Evolutionary conservation across 495 filamentous ascomycete genomes (phyloP).

Genomic region (Annulohypoxylon nitens): DNA sequence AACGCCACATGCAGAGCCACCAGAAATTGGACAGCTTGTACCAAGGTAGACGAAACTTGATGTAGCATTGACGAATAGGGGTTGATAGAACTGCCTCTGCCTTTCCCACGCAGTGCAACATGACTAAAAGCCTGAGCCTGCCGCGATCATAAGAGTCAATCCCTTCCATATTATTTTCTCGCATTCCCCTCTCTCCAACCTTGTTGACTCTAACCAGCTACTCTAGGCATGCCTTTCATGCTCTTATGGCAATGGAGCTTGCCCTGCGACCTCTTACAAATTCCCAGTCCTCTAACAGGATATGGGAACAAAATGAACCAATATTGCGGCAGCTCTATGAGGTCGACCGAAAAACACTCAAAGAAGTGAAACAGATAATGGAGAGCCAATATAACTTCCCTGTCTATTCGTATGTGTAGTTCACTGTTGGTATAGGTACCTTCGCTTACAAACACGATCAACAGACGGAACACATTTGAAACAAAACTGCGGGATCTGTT

Average conservation of each 20-base stretch:
- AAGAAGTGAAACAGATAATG: conserved; percentile 42
- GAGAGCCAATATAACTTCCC: conserved; percentile 36
- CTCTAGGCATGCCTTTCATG: not conserved
- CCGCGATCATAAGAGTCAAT: no score
- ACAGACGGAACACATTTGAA: conserved; percentile 43
- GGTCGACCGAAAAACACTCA: conserved; percentile 35
- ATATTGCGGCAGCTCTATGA: conserved; percentile 33
- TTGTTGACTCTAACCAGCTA: not conserved
- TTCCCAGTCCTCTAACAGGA: not conserved
- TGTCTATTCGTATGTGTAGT: conserved; percentile 13
- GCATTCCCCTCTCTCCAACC: no score
- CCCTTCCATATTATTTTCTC: no score
- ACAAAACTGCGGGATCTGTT: conserved; percentile 40
- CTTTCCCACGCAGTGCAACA: no score
- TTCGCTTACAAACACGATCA: not conserved
- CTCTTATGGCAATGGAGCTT: conserved; percentile 15
- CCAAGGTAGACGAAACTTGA: not conserved
- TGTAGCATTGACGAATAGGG: conserved; percentile 12
- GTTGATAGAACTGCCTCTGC: not conserved
- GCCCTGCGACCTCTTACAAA: not conserved
- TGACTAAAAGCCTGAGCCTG: conserved; percentile 9
- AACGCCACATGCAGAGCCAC: not conserved
- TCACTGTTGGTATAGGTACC: not conserved
- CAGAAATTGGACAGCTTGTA: conserved; percentile 26
- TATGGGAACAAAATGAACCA: conserved; percentile 32